Evolutionary conservation across 441 rosid species (phyloP), one percentile per base, ranked within the genome.

Genomic region (Erodium texanum): DNA sequence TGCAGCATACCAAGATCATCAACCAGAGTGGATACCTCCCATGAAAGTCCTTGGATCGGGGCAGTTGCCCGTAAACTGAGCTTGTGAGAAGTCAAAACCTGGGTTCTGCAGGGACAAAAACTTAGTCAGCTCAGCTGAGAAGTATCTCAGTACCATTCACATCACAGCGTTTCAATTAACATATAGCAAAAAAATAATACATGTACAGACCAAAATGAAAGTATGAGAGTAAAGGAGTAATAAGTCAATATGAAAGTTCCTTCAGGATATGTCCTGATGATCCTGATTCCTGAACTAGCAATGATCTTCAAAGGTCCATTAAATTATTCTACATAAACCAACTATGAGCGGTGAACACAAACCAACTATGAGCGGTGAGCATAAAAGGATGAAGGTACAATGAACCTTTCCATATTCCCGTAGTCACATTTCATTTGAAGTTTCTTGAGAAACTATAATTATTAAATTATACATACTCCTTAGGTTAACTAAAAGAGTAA

Each of bases 61-160:
- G 50, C 93, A 88, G 77, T 22, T 82, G 27, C 89, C 89, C 0
- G 81, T 24, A 65, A 86, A 88, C 70, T 88, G 89, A 71, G 89
- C 90, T 72, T 86, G 90, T 18, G 90, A 87, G 78, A 87, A 87
- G 76, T 87, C 90, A 68, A 87, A 87, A 54, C 90, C 90, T 7
- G 88, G 93, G 68, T 87, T 87, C 90, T 87, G 90, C 75, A 74
- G 29, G 29, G 29, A 27, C 4, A 27, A 1, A 27, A 27, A 27
- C 10, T 14, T 62, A 11, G 70, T 36, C 52, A 73, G 65, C 70
- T 66, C 3, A n/a, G n/a, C n/a, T n/a, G n/a, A n/a, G 3, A 20
- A 0, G 12, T 50, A 50, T 15, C 18, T 50, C 19, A 50, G 56
- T n/a, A 45, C 54, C 18, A 50, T 50, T 15, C n/a, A 50, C 56